A percentile compares a stretch with the other conserved stretches of the same genome.
Evolutionary conservation across 2,329 filamentous ascomycete genomes (phyloP).

Genomic region (Huntiella bhutanensis): DNA sequence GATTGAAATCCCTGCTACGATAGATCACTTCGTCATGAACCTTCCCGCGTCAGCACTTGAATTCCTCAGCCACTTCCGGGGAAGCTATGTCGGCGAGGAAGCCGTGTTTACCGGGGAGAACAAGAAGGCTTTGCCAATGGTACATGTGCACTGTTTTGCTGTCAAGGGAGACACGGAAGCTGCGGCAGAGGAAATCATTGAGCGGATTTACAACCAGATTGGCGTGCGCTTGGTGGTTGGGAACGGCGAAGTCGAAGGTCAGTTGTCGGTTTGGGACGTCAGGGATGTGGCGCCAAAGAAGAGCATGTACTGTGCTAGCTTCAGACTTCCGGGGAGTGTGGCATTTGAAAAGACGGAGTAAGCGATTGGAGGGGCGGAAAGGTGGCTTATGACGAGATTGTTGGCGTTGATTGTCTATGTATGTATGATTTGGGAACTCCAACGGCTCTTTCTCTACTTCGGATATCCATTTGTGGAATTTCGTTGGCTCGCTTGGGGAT

Average conservation of each 20-base stretch:
- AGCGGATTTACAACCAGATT: conserved; percentile 25
- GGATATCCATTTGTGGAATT: no score
- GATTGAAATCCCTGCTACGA: conserved; percentile 47
- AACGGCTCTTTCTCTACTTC: no score
- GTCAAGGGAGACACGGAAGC: conserved; percentile 54
- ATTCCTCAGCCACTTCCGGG: conserved; percentile 56
- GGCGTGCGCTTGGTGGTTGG: conserved; percentile 20
- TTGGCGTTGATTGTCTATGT: no score
- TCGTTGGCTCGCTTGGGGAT: no score
- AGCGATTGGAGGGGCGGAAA: no score
- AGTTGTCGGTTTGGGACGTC: conserved; percentile 47
- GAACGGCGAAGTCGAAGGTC: conserved; percentile 26
- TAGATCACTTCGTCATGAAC: conserved; percentile 97
- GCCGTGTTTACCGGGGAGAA: conserved; percentile 45
- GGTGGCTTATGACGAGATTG: no score
- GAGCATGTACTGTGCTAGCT: conserved; percentile 90
- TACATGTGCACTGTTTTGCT: conserved; percentile 92
- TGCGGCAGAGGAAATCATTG: conserved; percentile 31
- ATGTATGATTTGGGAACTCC: no score
- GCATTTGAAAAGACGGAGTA: conserved; percentile 41
- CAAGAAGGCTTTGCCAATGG: conserved; percentile 46
- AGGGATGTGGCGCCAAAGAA: conserved; percentile 84
- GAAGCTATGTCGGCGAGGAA: conserved; percentile 59
- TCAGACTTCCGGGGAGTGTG: conserved; percentile 64
- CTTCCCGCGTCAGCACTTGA: conserved; percentile 75